Base-by-base conservation (phyloP, 2,329 filamentous ascomycete species). In the Ambrosiella xylebori region DNA sequence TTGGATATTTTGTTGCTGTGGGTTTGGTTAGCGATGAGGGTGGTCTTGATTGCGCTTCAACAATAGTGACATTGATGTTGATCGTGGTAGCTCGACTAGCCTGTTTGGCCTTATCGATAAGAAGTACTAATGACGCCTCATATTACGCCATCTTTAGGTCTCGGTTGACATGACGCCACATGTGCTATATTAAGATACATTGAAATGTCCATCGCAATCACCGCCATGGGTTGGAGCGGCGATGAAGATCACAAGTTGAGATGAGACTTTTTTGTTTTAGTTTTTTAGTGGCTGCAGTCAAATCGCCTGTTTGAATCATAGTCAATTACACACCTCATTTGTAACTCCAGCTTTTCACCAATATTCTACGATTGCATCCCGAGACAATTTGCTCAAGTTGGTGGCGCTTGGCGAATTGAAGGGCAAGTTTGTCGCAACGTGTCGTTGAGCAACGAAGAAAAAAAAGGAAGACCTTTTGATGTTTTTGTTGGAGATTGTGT, bases 71-170 rank as follows among this genome's bases (percentile, higher is more conserved):
- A 12, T 19, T 1, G 13, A 57, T 27, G 1, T 11, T 19, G 47
- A 53, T 47, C n/a, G 49, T 40, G 49, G 52, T 56, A 59, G 52
- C 57, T 59, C 56, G 50, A 4, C 37, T 59, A 51, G 41, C 57
- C 57, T 55, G 36, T 51, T 53, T 41, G 15, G 44, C 4, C 44
- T 47, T 47, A 47, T 47, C 44, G 44, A 47, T 47, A 47, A 17
- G 27, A 27, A 1, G 11, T 17, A 47, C n/a, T 15, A 15, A 8
- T 13, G 19, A 15, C 44, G 9, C 44, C 44, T 15, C 44, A 47
- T n/a, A 15, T 47, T 47, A 47, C 7, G n/a, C n/a, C 44, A 47
- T 7, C 19, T 47, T 8, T 8, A 17, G 12, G n/a, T 8, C 40
- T n/a, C 40, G n/a, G 40, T 7, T 41, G 11, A n/a, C 2, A 4